Conservation (phyloP, 2,329 filamentous ascomycete species). For the Fusarium solani-melongenae region DNA sequence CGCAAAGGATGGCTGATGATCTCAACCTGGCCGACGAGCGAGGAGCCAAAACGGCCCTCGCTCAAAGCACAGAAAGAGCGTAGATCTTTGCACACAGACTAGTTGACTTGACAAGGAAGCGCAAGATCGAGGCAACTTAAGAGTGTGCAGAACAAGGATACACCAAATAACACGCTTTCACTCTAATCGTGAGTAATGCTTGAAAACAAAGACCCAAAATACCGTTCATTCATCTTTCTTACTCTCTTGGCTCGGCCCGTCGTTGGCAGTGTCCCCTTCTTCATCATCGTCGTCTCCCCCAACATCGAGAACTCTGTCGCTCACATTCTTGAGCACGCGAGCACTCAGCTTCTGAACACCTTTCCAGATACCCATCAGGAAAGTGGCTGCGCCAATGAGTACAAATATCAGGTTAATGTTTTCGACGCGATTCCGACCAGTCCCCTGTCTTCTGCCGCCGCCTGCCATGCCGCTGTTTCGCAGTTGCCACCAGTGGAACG, state of each 20-base stretch:
- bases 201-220: neutral
- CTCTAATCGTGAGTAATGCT: neutral
- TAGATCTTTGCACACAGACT: constrained; percentile 95
- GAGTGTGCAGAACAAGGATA: constrained; percentile 76
- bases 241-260: constrained; percentile 57
- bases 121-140: constrained; percentile 91
- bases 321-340: constrained; percentile 78
- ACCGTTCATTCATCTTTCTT: constrained; percentile 46
- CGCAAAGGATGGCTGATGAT: constrained; percentile 44
- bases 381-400: constrained; percentile 81
- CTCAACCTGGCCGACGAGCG: constrained; percentile 45
- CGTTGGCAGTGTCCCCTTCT: constrained; percentile 48
- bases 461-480: constrained; percentile 69
- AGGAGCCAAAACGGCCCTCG: constrained; percentile 63
- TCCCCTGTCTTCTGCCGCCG: constrained; percentile 65
- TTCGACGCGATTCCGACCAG: constrained; percentile 81
- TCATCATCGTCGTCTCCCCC: constrained; percentile 69
- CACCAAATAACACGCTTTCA: constrained; percentile 9
- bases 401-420: constrained; percentile 84
- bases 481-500: constrained; percentile 82
- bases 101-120: constrained; percentile 88
- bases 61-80: constrained; percentile 56
- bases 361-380: constrained; percentile 87
- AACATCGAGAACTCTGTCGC: constrained; percentile 87
- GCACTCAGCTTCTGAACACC: constrained; percentile 79